Base-by-base conservation (phyloP, 2,329 filamentous ascomycete species). In the Pestalotiopsis sp. region DNA sequence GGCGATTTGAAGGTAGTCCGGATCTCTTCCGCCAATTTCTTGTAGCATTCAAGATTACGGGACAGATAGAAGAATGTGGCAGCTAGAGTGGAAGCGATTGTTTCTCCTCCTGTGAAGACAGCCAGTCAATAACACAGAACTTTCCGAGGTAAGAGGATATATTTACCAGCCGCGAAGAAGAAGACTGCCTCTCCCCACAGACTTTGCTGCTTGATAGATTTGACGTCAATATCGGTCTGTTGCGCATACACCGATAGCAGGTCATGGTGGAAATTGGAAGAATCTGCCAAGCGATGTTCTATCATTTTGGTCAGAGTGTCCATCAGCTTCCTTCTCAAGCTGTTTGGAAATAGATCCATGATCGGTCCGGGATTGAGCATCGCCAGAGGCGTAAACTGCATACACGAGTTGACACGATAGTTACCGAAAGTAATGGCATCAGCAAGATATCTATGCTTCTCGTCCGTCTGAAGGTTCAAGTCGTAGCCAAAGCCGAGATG, bases 61-160 rank as follows among this genome's bases (percentile, higher is more conserved):
- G 73, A 69, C 2, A 82, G 69, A 68, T 81, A 82, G 73, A 80
- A 81, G 65, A 81, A 74, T 0, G 73, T 70, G 1, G 77, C 79
- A 7, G 76, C 59, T 1, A 79, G 70, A 2, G 78, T 73, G 2
- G 75, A 79, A 0, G 78, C 75, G 1, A 76, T 78, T 1, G 79
- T 81, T 60, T 81, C 79, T 3, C 52, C 49, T 49, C 59, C 58
- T 66, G 38, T 9, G 17, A 27, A 1, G 31, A 59, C 6, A 17
- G 25, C 7, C 5, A 27, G 57, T 59, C 20, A 58, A 4, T 1
- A 58, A 13, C 1, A 58, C 12, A 25, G 4, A 23, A 23, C n/a
- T 3, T 12, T 25, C 52, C 11, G 11, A 12, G n/a, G 6, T 11
- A 20, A 58, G n/a, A 23, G 25, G 1, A 25, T 6, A 58, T 17